Conservation (phyloP, 176 grass and related monocot species). For the Alopecurus myosuroides region DNA sequence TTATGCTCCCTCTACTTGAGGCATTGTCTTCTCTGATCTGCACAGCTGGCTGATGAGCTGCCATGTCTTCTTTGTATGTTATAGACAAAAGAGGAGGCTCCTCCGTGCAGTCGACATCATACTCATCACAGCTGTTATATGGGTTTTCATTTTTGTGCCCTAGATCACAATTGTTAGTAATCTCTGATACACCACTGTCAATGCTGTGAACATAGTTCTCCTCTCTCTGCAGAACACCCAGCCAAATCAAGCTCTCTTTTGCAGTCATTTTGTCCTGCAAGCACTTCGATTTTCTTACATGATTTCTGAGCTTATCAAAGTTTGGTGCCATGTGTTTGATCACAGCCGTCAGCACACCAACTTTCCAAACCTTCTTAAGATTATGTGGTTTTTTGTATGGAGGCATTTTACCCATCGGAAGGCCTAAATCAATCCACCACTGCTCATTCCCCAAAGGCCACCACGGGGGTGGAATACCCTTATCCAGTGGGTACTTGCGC, state of each 20-base stretch:
- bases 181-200: slow-evolving; percentile 28
- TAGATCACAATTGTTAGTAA: slow-evolving; percentile 23
- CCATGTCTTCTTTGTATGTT: slow-evolving; percentile 53
- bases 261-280: slow-evolving; percentile 64
- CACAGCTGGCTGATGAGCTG: slow-evolving; percentile 16
- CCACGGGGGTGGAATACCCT: slow-evolving; percentile 52
- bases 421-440: slow-evolving; percentile 45
- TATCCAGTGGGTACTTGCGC: slow-evolving; percentile 50
- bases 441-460: slow-evolving; percentile 54
- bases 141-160: slow-evolving; percentile 35
- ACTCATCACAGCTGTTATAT: slow-evolving; percentile 63
- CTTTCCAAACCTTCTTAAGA: slow-evolving; percentile 69
- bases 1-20: not conserved
- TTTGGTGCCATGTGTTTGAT: slow-evolving; percentile 61
- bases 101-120: slow-evolving; percentile 53
- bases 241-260: slow-evolving; percentile 85
- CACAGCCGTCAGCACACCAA: slow-evolving; percentile 44
- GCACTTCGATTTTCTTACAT: slow-evolving; percentile 45
- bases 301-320: slow-evolving; percentile 37
- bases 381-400: slow-evolving; percentile 62
- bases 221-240: slow-evolving; percentile 57
- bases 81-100: slow-evolving; percentile 36
- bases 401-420: slow-evolving; percentile 16
- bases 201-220: slow-evolving; percentile 38
- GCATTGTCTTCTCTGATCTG: slow-evolving; percentile 10